These are phyloP conservation scores for Blastocystis sp. DNA, from an alignment of 352 stramenopile species.

Conservation along the genomic window DNA sequence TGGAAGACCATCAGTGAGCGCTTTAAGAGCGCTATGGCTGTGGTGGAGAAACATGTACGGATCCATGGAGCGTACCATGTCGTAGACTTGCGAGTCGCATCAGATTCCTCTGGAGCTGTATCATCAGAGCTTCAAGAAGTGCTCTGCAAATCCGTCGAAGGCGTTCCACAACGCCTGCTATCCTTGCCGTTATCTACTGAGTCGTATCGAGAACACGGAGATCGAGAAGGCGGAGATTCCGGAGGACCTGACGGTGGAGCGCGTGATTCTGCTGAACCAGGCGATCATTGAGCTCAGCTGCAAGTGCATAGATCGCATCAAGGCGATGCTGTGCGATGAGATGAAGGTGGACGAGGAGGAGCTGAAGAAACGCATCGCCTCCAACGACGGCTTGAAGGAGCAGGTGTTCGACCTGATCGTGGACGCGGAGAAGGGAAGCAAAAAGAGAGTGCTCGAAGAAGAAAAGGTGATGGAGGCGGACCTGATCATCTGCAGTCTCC, in stretches of 20 bases:
- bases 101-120: neutral
- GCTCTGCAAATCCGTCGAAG: neutral
- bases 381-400: neutral
- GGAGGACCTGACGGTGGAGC: neutral
- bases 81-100: constrained; percentile 24
- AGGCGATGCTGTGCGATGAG: constrained; percentile 16
- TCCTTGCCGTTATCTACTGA: constrained; percentile 22
- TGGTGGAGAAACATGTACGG: constrained; percentile 40
- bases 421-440: constrained; percentile 51
- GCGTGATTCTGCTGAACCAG: neutral
- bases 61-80: neutral
- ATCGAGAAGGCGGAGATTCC: constrained; percentile 9
- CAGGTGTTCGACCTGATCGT: constrained; percentile 51
- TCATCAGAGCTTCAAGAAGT: neutral
- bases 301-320: constrained; percentile 16
- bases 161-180: constrained; percentile 15
- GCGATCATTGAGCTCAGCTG: constrained; percentile 7
- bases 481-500: constrained; percentile 10
- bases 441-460: constrained; percentile 14
- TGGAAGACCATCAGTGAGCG: neutral
- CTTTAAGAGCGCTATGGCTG: constrained; percentile 47
- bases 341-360: neutral
- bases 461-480: constrained; percentile 4
- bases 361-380: neutral
- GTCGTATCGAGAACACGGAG: constrained; percentile 26